These are phyloP conservation scores for Phytopythium litorale DNA, from an alignment of 352 stramenopile genomes.

Conservation along the genomic window DNA sequence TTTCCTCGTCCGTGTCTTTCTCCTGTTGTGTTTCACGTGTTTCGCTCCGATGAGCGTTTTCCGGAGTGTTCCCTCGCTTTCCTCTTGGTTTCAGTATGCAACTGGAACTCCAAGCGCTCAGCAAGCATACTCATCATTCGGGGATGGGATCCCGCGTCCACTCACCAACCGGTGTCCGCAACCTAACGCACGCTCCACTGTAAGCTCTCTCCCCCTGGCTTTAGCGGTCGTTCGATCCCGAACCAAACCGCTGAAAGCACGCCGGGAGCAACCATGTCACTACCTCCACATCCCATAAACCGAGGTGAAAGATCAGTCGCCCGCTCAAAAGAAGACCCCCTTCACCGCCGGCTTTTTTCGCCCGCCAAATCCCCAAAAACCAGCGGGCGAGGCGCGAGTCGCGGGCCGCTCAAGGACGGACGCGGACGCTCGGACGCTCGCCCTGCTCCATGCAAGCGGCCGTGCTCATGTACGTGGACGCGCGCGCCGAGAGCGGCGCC, in stretches of 20 bases:
- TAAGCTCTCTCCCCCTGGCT: not conserved
- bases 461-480: slow-evolving; percentile 6
- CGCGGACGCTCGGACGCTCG: too few relatives aligned
- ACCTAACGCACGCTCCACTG: not conserved
- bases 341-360: not conserved
- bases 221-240: not conserved
- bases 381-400: too few relatives aligned
- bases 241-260: not conserved
- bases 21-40: slow-evolving; percentile 4
- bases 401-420: too few relatives aligned
- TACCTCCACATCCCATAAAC: not conserved
- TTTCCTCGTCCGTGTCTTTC: not conserved
- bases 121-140: not conserved
- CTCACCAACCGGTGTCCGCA: not conserved
- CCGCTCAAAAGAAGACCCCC: not conserved
- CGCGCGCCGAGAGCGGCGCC: not conserved
- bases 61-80: not conserved
- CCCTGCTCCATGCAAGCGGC: slow-evolving; percentile 3
- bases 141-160: not conserved
- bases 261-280: too few relatives aligned
- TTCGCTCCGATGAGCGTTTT: not conserved
- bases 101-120: not conserved
- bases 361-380: not conserved
- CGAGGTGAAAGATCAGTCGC: too few relatives aligned
- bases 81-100: not conserved